phyloP scores from a whole-genome alignment of 164 flowering plant genomes.

The Dillenia suffruticosa region DNA sequence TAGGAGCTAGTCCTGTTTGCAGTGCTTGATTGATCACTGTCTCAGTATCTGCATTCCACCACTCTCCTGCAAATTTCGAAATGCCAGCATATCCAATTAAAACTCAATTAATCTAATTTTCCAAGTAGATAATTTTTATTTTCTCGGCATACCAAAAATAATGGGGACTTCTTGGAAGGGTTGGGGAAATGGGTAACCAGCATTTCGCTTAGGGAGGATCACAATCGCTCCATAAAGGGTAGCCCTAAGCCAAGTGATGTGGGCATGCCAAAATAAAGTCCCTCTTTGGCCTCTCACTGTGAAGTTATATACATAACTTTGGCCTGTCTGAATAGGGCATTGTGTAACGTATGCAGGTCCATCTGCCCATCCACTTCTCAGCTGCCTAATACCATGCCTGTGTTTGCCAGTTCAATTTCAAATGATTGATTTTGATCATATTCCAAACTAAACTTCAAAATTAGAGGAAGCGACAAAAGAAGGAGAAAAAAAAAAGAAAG shows the following conservation, averaged over 20 bases:
- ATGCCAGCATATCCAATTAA: not conserved
- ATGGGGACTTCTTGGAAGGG: constrained; percentile 56
- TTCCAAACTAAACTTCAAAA: not conserved
- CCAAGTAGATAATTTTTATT: not conserved
- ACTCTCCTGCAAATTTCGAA: constrained; percentile 36
- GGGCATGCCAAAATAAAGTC: constrained; percentile 61
- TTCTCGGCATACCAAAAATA: constrained; percentile 31
- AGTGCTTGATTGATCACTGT: constrained; percentile 46
- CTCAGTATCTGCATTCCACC: constrained; percentile 52
- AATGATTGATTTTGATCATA: no score
- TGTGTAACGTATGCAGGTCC: constrained; percentile 58
- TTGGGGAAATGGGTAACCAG: constrained; percentile 42
- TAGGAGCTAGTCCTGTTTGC: constrained; percentile 49
- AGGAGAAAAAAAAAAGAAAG: not conserved
- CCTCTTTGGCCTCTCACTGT: constrained; percentile 55
- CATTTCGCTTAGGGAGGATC: constrained; percentile 40
- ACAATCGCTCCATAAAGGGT: constrained; percentile 51
- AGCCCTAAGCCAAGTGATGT: constrained; percentile 48
- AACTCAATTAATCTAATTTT: not conserved
- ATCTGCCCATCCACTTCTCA: constrained; percentile 48
- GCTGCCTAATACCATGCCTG: constrained; percentile 67
- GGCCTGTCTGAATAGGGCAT: constrained; percentile 56
- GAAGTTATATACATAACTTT: constrained; percentile 44
- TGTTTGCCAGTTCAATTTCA: no score
- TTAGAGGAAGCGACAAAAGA: not conserved